Base-by-base conservation (phyloP, 257 asterid genomes). In the Scutellaria barbata region DNA sequence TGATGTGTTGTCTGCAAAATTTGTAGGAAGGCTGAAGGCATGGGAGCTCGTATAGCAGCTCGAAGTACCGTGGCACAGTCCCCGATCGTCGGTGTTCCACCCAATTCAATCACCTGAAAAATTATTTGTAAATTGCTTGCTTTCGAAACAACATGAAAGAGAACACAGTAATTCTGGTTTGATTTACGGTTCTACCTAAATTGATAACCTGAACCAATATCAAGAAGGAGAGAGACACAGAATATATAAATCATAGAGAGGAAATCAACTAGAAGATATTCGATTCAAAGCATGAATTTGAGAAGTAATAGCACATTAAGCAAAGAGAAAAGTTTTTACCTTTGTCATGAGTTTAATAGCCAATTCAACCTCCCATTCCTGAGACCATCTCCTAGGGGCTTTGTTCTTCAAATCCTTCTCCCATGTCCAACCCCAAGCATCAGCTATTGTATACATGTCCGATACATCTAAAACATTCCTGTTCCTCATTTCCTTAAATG, bases 351-450 rank as follows among this genome's bases (percentile, higher is more conserved):
- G 37, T 86, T 82, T 86, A 76, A 89, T 54, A 54, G 92, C 97
- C 90, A 94, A 76, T 72, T 94, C 97, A 75, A 91, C 96, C 83
- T 94, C 99, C 99, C 99, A 89, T 76, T 94, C 99, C 81, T 91
- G 97, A 14, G 99, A 94, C 97, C 97, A 91, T 81, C 91, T 89
- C 64, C 71, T 80, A 63, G 99, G 99, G 74, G 93, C 83, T 82
- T 82, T 94, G 83, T 89, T 91, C 89, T 85, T 94, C 52, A 80
- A 74, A 2, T 94, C 96, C 77, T 74, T 90, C 53, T 94, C 99
- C 99, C 99, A 94, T 33, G 96, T 88, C 99, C 99, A 94, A 58
- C 96, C 95, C 99, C 99, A 94, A 76, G 89, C 99, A 88, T 94
- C 99, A 69, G 99, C 85, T 68, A 94, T 81, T 65, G 99, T 94